These are phyloP conservation scores for Dissophora ornata DNA, from an alignment of 192 early-diverging fungal species.

Conservation along the genomic window DNA sequence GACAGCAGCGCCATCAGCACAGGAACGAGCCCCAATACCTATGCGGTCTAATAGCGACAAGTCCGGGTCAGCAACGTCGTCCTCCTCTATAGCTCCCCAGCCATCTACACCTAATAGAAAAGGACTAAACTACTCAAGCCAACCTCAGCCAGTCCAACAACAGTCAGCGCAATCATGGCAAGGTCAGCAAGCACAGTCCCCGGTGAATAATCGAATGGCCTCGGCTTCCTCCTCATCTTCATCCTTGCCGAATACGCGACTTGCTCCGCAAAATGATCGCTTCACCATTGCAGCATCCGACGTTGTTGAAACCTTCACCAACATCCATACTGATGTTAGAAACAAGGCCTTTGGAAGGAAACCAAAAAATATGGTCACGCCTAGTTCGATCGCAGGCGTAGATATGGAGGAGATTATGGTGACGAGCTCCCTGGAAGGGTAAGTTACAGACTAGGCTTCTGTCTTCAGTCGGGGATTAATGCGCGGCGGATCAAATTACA, in stretches of 20 bases:
- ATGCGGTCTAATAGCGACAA: neutral
- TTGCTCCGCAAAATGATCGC: neutral
- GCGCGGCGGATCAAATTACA: neutral
- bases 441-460: neutral
- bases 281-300: slow-evolving; percentile 10
- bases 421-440: slow-evolving; percentile 46
- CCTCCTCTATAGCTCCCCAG: too few species aligned
- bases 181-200: too few species aligned
- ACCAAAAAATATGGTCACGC: slow-evolving; percentile 28
- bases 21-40: neutral
- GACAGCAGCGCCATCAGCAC: neutral
- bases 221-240: neutral
- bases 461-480: too few species aligned
- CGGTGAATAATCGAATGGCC: too few species aligned
- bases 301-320: slow-evolving; percentile 36
- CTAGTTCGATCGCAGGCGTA: slow-evolving; percentile 21
- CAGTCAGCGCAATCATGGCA: too few species aligned
- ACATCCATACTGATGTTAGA: slow-evolving; percentile 27
- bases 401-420: slow-evolving; percentile 48
- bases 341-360: slow-evolving; percentile 31
- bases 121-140: too few species aligned
- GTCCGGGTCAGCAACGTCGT: neutral
- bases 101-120: too few species aligned
- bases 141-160: neutral
- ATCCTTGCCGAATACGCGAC: neutral